These are phyloP conservation scores for Globisporangium cylindrosporum DNA, from an alignment of 352 stramenopile genomes.

Conservation along the genomic window DNA sequence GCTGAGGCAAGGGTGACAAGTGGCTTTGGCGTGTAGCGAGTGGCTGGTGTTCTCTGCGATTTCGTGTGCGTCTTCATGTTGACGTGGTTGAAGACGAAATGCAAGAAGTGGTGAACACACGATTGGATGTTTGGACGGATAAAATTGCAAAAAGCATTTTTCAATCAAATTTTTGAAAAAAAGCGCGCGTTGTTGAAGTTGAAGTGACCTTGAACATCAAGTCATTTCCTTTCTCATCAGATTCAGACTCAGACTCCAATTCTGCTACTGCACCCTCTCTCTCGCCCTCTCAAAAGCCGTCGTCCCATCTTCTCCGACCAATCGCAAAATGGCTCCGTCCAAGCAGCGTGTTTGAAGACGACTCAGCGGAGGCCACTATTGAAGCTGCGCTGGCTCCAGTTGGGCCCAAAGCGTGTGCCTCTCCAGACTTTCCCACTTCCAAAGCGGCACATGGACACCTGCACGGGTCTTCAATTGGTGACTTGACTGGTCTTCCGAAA, in stretches of 20 bases:
- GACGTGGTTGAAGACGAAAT: no score
- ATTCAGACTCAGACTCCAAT: background rate
- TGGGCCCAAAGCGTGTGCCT: conserved; percentile 6
- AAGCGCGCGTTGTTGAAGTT: no score
- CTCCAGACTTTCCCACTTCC: background rate
- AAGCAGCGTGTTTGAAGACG: conserved; percentile 4
- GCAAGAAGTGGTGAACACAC: no score
- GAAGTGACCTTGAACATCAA: no score
- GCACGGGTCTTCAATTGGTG: conserved; percentile 11
- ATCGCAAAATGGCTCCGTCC: background rate
- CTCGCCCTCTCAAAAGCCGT: no score
- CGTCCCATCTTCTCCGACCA: background rate
- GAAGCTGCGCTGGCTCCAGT: background rate
- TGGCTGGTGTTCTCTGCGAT: no score
- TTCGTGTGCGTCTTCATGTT: no score
- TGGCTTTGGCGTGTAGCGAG: no score
- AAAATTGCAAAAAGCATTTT: no score
- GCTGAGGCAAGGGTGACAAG: conserved; percentile 1
- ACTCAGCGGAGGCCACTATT: conserved; percentile 8
- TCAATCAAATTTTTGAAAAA: no score
- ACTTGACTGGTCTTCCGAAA: background rate
- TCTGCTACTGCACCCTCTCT: no score
- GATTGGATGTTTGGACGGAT: no score
- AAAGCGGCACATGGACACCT: background rate
- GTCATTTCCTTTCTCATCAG: background rate